Conservation (phyloP, 2,329 filamentous ascomycete species). For the Penicillium sp. region DNA sequence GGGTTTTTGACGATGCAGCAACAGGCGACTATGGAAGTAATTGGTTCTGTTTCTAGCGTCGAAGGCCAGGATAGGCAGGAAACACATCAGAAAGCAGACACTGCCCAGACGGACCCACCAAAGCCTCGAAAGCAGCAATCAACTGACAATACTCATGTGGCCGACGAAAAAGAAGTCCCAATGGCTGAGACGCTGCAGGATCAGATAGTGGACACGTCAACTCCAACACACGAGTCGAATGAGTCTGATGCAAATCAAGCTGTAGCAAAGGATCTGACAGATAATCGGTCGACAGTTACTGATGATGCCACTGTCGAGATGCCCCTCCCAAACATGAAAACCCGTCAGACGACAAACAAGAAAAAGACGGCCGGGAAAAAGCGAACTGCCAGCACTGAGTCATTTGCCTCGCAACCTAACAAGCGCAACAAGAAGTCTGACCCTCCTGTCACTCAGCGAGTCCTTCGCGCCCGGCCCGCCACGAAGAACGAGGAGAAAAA, state of each 20-base stretch:
- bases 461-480: background rate
- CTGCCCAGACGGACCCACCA: background rate
- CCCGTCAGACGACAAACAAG: background rate
- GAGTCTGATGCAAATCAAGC: background rate
- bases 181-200: background rate
- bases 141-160: background rate
- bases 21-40: background rate
- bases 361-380: background rate
- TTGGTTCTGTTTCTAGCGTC: background rate
- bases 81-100: background rate
- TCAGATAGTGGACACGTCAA: background rate
- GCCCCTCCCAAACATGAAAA: background rate
- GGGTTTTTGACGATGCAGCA: background rate
- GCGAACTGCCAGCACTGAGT: slow-evolving; percentile 1
- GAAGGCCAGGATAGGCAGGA: background rate
- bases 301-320: background rate
- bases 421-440: background rate
- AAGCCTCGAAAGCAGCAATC: background rate
- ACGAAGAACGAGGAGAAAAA: background rate
- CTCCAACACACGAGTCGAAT: background rate
- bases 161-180: background rate
- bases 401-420: background rate
- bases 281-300: background rate
- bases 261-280: background rate
- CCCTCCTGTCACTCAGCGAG: background rate